These are phyloP conservation scores for Ephemerocybe angulata DNA, from an alignment of 768 basidiomycete species.

Conservation along the genomic window DNA sequence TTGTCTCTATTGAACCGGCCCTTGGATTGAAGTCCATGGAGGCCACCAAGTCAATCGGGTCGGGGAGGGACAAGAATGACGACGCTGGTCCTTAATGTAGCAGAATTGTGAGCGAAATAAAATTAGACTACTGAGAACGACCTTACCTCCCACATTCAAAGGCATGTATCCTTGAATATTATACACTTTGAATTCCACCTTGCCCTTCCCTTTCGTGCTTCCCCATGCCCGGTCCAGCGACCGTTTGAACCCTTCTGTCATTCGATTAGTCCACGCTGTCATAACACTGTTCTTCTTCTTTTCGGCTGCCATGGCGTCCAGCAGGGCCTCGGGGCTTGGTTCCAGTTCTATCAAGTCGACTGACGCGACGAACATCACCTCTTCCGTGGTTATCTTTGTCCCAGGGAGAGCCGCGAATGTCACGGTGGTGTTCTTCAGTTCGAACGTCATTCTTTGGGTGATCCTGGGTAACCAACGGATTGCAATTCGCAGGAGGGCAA, in stretches of 20 bases:
- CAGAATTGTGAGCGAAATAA: neutral
- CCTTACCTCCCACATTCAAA: constrained; percentile 27
- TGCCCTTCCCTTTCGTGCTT: constrained; percentile 53
- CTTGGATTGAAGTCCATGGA: constrained; percentile 58
- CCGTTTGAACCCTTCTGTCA: constrained; percentile 56
- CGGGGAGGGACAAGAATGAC: constrained; percentile 45
- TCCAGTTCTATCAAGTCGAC: constrained; percentile 54
- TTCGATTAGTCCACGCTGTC: constrained; percentile 60
- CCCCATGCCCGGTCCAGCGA: constrained; percentile 71
- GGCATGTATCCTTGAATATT: constrained; percentile 45
- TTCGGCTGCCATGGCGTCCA: constrained; percentile 15
- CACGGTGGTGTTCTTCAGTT: constrained; percentile 53
- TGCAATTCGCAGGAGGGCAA: constrained; percentile 50
- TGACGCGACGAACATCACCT: constrained; percentile 49
- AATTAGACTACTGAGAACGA: constrained; percentile 6
- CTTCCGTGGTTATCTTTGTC: constrained; percentile 46
- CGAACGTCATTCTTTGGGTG: constrained; percentile 64
- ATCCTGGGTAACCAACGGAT: constrained; percentile 68
- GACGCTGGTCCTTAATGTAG: constrained; percentile 13
- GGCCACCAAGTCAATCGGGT: constrained; percentile 40
- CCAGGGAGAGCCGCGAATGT: constrained; percentile 51
- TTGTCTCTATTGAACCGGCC: constrained; percentile 47
- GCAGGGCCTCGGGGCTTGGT: constrained; percentile 25
- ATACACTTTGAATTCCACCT: constrained; percentile 46
- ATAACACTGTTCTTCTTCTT: constrained; percentile 44